Percentiles rank a stretch among this genome's conserved stretches.
Conservation (phyloP, 1,284 basidiomycete species). For the Trichosporon coremiiforme region DNA sequence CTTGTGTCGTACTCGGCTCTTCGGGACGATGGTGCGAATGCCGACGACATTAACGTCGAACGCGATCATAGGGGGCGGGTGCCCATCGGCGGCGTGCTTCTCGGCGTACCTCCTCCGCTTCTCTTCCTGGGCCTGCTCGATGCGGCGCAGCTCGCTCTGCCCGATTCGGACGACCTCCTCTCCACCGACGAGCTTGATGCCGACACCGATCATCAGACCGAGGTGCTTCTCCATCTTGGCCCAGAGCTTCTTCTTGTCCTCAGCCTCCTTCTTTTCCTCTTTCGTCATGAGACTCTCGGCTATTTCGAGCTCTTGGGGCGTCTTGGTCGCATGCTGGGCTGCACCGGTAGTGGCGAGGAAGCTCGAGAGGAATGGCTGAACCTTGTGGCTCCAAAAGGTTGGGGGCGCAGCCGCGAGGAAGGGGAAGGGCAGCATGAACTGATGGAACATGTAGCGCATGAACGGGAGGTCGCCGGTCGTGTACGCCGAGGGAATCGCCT, state of each 20-base stretch:
- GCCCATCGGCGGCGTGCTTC: conserved; percentile 55
- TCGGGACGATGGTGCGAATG: conserved; percentile 76
- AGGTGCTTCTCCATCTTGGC: conserved; percentile 79
- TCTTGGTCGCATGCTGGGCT: conserved; percentile 46
- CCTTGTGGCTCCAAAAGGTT: conserved; percentile 85
- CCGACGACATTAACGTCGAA: conserved; percentile 90
- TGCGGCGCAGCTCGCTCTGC: conserved; percentile 73
- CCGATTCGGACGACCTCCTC: conserved; percentile 87
- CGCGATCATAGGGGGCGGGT: conserved; percentile 15
- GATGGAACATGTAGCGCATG: conserved; percentile 81
- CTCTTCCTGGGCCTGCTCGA: conserved; percentile 69
- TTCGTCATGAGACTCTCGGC: conserved; percentile 52
- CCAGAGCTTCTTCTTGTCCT: conserved; percentile 65
- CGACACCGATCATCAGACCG: conserved; percentile 74
- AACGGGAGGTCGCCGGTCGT: conserved; percentile 72
- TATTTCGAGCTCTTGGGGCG: conserved; percentile 40
- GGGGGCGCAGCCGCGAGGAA: conserved; percentile 83
- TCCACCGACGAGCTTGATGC: conserved; percentile 74
- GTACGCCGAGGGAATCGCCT: conserved; percentile 25
- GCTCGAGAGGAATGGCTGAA: conserved; percentile 86
- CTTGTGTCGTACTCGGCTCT: conserved; percentile 76
- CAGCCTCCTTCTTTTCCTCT: conserved; percentile 62
- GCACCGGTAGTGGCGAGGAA: conserved; percentile 67
- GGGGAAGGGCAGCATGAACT: conserved; percentile 89
- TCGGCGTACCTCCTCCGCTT: conserved; percentile 46